phyloP scores from a whole-genome alignment of 306 rosid genomes.

The Acmispon strigosus region DNA sequence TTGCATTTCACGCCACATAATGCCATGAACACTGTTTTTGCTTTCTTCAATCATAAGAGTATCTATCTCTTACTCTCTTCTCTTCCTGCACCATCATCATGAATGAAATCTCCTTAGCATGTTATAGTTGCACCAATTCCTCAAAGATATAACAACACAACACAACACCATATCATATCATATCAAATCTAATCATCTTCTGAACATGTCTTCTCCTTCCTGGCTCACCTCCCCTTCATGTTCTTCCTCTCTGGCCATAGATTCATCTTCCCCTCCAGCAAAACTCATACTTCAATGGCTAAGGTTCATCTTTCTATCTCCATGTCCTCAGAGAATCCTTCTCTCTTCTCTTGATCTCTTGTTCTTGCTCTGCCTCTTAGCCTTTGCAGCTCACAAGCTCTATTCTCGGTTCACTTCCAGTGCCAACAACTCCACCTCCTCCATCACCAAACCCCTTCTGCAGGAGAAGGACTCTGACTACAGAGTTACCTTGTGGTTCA shows the following conservation, averaged over 20 bases:
- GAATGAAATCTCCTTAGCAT: not conserved
- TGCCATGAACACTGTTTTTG: too few relatives aligned
- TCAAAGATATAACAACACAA: too few relatives aligned
- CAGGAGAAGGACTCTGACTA: conserved; percentile 15
- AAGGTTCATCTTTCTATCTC: conserved; percentile 28
- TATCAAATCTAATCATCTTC: too few relatives aligned
- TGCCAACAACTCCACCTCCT: not conserved
- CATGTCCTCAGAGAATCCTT: conserved; percentile 34
- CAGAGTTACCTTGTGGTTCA: conserved; percentile 30
- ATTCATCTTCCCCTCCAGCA: conserved; percentile 29
- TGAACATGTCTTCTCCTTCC: conserved; percentile 28
- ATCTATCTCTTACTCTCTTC: too few relatives aligned
- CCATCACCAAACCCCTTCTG: conserved; percentile 23
- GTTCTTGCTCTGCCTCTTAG: conserved; percentile 19
- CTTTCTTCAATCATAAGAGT: too few relatives aligned
- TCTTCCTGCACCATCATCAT: too few relatives aligned
- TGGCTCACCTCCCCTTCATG: conserved; percentile 30
- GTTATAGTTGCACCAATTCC: too few relatives aligned
- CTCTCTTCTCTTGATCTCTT: conserved; percentile 20
- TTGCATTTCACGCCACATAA: too few relatives aligned
- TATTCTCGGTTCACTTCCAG: conserved; percentile 13
- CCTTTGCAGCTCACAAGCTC: conserved; percentile 17
- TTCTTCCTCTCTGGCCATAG: conserved; percentile 13
- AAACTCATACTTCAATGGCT: conserved; percentile 16
- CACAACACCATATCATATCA: too few relatives aligned